Percentiles rank a stretch among this genome's conserved stretches.
Conservation (phyloP, 2,329 filamentous ascomycete species). For the Chaetomium sp. region DNA sequence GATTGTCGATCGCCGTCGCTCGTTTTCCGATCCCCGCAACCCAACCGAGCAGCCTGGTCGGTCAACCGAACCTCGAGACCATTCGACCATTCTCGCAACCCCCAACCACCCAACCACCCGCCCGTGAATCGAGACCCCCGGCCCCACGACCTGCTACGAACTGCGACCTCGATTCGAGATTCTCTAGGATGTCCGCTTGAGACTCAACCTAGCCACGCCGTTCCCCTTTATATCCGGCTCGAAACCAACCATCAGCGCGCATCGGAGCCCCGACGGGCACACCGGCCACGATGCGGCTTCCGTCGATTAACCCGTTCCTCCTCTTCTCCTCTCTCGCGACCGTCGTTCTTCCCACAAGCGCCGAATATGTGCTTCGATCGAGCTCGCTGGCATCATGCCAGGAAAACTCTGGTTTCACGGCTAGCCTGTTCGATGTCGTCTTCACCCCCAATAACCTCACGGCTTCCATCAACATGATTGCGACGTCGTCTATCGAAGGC, state of each 20-base stretch:
- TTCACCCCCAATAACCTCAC: conserved; percentile 67
- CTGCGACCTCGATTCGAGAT: neutral
- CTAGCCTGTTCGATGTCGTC: conserved; percentile 76
- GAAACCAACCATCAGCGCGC: neutral
- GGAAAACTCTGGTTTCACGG: conserved; percentile 74
- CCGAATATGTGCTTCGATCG: conserved; percentile 69
- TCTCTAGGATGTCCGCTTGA: conserved; percentile 15
- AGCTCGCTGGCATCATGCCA: conserved; percentile 82
- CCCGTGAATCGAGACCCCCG: neutral
- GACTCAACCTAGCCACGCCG: neutral
- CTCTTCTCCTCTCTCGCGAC: conserved; percentile 50
- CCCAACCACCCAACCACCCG: neutral
- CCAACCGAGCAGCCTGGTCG: conserved; percentile 7
- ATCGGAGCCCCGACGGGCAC: conserved; percentile 13
- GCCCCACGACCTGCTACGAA: neutral
- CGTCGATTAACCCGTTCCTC: conserved; percentile 47
- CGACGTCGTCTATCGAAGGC: conserved; percentile 72
- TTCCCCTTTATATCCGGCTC: neutral
- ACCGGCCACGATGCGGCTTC: conserved; percentile 49
- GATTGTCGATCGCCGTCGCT: conserved; percentile 20
- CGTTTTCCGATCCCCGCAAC: conserved; percentile 12
- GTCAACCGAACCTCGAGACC: neutral
- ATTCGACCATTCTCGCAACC: neutral
- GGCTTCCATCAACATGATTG: conserved; percentile 68
- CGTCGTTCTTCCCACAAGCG: conserved; percentile 47